These are phyloP conservation scores for Pestalotiopsis sp. DNA, from an alignment of 2,329 filamentous ascomycete genomes.

Conservation along the genomic window DNA sequence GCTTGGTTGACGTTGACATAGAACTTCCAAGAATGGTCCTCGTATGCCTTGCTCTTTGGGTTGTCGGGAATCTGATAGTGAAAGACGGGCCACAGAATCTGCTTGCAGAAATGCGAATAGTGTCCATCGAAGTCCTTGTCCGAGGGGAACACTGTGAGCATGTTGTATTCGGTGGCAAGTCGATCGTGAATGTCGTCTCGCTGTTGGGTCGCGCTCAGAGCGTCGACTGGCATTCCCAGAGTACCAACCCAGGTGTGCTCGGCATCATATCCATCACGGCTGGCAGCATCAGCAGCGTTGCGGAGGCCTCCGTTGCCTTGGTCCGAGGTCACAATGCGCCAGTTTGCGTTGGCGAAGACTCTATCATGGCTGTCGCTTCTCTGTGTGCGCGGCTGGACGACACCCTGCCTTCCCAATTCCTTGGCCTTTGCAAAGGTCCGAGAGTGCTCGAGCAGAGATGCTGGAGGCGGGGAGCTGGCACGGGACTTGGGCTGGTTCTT, in stretches of 20 bases:
- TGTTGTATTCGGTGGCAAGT: slow-evolving; percentile 79
- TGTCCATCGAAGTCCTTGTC: slow-evolving; percentile 95
- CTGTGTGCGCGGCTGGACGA: slow-evolving; percentile 54
- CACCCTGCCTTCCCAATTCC: slow-evolving; percentile 57
- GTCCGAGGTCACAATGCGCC: slow-evolving; percentile 81
- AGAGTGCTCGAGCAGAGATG: slow-evolving; percentile 72
- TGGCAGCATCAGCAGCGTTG: slow-evolving; percentile 82
- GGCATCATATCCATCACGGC: slow-evolving; percentile 66
- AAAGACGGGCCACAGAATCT: slow-evolving; percentile 96
- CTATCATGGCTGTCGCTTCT: slow-evolving; percentile 67
- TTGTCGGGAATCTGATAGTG: slow-evolving; percentile 98
- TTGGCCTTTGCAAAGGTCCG: slow-evolving; percentile 58
- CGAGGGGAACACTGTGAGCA: slow-evolving; percentile 80
- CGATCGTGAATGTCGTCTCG: slow-evolving; percentile 83
- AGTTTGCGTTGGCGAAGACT: slow-evolving; percentile 76
- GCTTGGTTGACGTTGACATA: slow-evolving; percentile 92
- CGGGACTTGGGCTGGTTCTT: slow-evolving; percentile 79
- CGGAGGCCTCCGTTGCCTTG: slow-evolving; percentile 91
- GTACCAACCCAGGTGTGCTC: slow-evolving; percentile 92
- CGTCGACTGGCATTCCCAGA: slow-evolving; percentile 91
- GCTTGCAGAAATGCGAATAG: slow-evolving; percentile 96
- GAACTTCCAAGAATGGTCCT: slow-evolving; percentile 95
- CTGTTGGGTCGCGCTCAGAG: slow-evolving; percentile 70
- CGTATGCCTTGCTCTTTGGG: slow-evolving; percentile 96
- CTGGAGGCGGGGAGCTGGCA: slow-evolving; percentile 72